Evolutionary conservation across 1,139 yeast species (phyloP), one percentile per base, ranked within the genome.

Genomic region (Geotrichum siamense): DNA sequence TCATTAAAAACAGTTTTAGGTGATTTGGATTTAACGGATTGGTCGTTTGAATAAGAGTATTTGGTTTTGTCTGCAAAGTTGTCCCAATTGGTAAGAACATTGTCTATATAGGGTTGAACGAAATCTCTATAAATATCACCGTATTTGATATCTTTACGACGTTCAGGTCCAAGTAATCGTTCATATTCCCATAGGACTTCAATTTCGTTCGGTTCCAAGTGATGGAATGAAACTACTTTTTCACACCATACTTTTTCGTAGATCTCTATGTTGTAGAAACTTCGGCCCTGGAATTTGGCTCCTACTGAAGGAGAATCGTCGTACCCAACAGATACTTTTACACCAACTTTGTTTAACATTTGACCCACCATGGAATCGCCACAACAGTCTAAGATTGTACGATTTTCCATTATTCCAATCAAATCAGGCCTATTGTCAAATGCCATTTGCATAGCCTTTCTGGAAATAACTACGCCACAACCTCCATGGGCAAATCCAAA

Each of bases 171-270:
- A 38, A 55, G 44, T 20, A 57, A 43, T 22, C 58, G 53, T 41
- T 65, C 68, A 49, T 64, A 64, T 45, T 63, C 67, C 59, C 59
- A 64, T 29, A 64, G 50, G 17, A 53, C 43, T 50, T 64, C 67
- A 31, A 62, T 53, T 28, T 64, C 67, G 39, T 53, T 58, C 15
- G 63, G 52, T 8, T 49, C 45, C 13, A 61, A 36, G 38, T 64
- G 67, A 44, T 64, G 68, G 56, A 61, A 62, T 1, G 64, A 50
- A 13, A 55, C 43, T 12, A 67, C 52, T 12, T 63, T 64, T 25
- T 50, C 47, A 43, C 70, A 67, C 64, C 65, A 57, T 20, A 48
- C 50, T 17, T 54, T 53, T 16, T 41, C 38, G 16, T 48, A 42
- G n/a, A 53, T 41, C 10, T 48, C 23, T 4, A 60, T 44, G 13